These are phyloP conservation scores for Heterobasidion occidentale DNA, from an alignment of 1,284 basidiomycete species.

Conservation along the genomic window DNA sequence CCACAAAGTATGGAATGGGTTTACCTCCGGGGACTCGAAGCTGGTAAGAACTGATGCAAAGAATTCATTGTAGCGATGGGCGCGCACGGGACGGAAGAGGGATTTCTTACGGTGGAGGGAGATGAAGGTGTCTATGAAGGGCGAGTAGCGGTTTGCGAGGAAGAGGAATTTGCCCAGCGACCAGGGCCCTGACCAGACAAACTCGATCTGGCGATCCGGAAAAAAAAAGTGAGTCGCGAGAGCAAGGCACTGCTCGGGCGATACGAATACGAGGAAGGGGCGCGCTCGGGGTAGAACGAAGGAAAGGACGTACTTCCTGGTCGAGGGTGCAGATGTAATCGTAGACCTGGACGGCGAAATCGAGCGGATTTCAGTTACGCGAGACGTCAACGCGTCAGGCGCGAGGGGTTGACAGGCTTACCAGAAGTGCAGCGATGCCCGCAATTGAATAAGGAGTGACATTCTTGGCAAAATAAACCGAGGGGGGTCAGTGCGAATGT, in stretches of 20 bases:
- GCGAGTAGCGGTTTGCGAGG: constrained; percentile 32
- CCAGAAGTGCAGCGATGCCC: background rate
- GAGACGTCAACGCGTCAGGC: background rate
- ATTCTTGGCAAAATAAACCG: background rate
- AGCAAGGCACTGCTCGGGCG: background rate
- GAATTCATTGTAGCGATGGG: background rate
- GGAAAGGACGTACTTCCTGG: constrained; percentile 23
- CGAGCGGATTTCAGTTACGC: no score
- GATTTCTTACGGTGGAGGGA: constrained; percentile 23
- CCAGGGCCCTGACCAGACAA: constrained; percentile 29
- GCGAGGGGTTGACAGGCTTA: background rate
- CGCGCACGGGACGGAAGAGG: background rate
- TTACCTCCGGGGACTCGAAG: background rate
- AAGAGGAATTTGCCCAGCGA: constrained; percentile 28
- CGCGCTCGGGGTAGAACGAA: background rate
- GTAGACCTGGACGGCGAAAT: constrained; percentile 20
- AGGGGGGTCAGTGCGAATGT: no score
- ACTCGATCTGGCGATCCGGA: constrained; percentile 20
- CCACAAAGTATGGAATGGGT: no score
- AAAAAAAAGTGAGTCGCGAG: background rate
- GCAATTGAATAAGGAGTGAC: background rate
- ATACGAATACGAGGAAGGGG: background rate
- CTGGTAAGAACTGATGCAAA: constrained; percentile 5
- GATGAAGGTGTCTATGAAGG: constrained; percentile 32
- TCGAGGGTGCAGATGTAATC: constrained; percentile 31